These are phyloP conservation scores for Beauveria varroae DNA, from an alignment of 2,329 filamentous ascomycete species.

Conservation along the genomic window DNA sequence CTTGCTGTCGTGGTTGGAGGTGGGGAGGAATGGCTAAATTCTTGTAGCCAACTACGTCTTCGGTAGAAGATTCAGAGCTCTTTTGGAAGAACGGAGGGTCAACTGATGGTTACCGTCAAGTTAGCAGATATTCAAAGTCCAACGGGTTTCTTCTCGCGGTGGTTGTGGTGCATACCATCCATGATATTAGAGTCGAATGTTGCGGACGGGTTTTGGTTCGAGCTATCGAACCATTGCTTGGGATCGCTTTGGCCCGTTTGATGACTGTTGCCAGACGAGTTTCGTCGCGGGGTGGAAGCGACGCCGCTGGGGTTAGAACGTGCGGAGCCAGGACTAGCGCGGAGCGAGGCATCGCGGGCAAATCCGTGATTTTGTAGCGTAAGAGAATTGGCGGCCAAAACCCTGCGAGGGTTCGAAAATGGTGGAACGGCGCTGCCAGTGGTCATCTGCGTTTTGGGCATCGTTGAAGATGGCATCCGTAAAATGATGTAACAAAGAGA, in stretches of 20 bases:
- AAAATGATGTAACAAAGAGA: not conserved
- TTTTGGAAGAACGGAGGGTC: constrained; percentile 51
- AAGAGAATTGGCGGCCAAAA: constrained; percentile 37
- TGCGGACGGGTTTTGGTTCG: constrained; percentile 41
- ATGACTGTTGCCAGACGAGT: constrained; percentile 44
- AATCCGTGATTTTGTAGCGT: constrained; percentile 40
- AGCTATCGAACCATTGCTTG: constrained; percentile 46
- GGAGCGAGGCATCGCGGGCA: constrained; percentile 33
- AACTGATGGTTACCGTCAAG: constrained; percentile 21
- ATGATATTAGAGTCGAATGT: constrained; percentile 36
- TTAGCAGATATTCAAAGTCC: not conserved
- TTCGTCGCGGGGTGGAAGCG: constrained; percentile 21
- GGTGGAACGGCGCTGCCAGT: not conserved
- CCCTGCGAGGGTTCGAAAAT: constrained; percentile 28
- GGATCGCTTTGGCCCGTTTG: constrained; percentile 42
- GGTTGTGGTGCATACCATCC: constrained; percentile 32
- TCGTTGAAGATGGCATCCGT: constrained; percentile 1
- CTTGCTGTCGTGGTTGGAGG: constrained; percentile 15
- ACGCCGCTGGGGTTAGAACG: constrained; percentile 14
- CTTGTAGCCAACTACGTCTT: constrained; percentile 27
- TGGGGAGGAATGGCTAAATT: constrained; percentile 21
- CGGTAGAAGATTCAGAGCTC: constrained; percentile 44
- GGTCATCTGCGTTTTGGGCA: not conserved
- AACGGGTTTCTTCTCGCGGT: not conserved
- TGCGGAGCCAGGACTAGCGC: constrained; percentile 20